These are phyloP conservation scores for Cordyceps javanica DNA, from an alignment of 2,329 filamentous ascomycete genomes.

Conservation along the genomic window DNA sequence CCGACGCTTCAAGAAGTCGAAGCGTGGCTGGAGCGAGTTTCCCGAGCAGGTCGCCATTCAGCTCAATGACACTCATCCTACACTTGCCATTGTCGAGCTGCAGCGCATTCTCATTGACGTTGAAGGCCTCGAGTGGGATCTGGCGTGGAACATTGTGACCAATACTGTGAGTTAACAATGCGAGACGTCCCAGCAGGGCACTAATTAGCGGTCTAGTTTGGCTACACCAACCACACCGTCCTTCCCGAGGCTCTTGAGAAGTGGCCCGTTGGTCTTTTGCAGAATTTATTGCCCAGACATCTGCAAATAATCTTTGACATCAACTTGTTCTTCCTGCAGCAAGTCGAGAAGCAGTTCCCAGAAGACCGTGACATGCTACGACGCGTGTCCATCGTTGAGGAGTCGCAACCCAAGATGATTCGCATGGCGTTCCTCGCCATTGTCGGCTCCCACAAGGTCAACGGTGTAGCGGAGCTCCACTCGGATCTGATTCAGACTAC, in stretches of 20 bases:
- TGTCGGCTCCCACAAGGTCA: conserved; percentile 98
- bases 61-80: conserved; percentile 96
- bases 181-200: neutral
- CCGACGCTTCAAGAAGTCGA: conserved; percentile 95
- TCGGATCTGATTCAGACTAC: conserved; percentile 97
- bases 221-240: conserved; percentile 98
- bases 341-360: conserved; percentile 84
- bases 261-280: conserved; percentile 89
- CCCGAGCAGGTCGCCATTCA: conserved; percentile 94
- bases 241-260: conserved; percentile 96
- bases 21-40: conserved; percentile 86
- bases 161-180: conserved; percentile 47
- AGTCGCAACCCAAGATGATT: conserved; percentile 94
- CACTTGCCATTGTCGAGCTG: conserved; percentile 90
- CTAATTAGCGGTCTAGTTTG: conserved; percentile 50
- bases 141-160: conserved; percentile 78
- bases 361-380: conserved; percentile 78
- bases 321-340: conserved; percentile 88
- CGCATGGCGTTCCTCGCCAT: conserved; percentile 95
- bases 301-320: conserved; percentile 98
- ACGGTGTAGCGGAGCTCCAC: conserved; percentile 94
- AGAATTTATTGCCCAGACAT: conserved; percentile 88
- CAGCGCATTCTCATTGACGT: conserved; percentile 86
- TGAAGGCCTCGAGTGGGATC: conserved; percentile 89
- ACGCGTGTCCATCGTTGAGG: conserved; percentile 95